phyloP scores from a whole-genome alignment of 768 basidiomycete genomes.

The Serendipita sp. region DNA sequence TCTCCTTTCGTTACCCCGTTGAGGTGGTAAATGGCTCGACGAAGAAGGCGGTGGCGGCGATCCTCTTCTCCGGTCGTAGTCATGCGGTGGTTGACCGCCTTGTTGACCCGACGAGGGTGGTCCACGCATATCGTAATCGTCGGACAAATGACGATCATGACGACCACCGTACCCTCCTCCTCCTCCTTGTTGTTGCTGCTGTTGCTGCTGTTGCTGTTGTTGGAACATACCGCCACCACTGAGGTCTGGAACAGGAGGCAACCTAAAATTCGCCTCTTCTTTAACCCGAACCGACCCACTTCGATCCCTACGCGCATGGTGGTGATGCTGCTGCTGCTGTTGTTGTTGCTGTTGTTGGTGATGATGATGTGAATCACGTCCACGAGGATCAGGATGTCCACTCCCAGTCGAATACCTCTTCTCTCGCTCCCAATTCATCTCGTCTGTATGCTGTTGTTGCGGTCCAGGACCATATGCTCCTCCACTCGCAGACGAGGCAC shows the following conservation, averaged over 20 bases:
- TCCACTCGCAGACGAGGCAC: background rate
- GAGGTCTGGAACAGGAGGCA: background rate
- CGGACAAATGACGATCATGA: background rate
- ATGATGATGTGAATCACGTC: background rate
- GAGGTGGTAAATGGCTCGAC: background rate
- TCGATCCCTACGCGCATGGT: background rate
- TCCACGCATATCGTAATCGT: conserved; percentile 4
- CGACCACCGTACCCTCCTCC: background rate
- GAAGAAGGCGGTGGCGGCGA: background rate
- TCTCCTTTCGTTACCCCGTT: background rate
- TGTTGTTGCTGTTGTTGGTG: background rate
- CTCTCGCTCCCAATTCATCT: background rate
- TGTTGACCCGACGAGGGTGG: background rate
- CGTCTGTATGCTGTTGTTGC: background rate
- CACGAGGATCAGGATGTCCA: background rate
- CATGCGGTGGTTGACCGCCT: background rate
- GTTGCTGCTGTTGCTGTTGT: background rate
- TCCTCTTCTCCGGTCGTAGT: background rate
- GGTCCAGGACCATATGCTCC: background rate
- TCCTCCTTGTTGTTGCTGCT: background rate
- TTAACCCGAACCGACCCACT: background rate
- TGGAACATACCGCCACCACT: background rate
- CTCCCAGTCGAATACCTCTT: background rate
- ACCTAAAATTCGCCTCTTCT: background rate
- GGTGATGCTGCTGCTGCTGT: background rate